Conservation (phyloP, 805 yeast species). For the Myxozyma vanderwaltii region DNA sequence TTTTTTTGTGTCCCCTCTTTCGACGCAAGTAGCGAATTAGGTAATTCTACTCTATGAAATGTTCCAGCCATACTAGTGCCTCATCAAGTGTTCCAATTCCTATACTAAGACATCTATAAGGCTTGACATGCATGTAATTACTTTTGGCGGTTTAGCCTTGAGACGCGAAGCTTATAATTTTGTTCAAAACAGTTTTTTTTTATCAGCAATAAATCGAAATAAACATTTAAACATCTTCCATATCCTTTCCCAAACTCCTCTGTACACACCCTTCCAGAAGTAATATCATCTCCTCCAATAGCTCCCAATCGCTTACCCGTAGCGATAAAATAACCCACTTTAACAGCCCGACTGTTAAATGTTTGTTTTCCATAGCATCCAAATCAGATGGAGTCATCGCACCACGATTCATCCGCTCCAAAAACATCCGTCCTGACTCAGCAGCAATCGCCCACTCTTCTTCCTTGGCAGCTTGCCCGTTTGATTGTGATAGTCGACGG, state of each 20-base stretch:
- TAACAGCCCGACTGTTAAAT: conserved; percentile 60
- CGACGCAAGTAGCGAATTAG: no score
- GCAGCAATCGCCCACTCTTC: conserved; percentile 31
- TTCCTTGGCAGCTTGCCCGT: conserved; percentile 5
- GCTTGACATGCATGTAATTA: no score
- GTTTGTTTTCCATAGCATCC: conserved; percentile 46
- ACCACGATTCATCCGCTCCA: conserved; percentile 50
- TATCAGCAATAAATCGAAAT: no score
- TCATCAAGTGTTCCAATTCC: no score
- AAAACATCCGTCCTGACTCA: conserved; percentile 43
- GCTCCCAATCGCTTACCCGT: conserved; percentile 38
- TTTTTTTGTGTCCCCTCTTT: no score
- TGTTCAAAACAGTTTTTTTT: no score
- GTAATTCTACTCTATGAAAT: no score
- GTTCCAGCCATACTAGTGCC: no score
- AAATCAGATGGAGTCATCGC: conserved; percentile 39
- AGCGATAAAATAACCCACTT: conserved; percentile 38
- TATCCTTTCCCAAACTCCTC: conserved; percentile 28
- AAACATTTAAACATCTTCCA: no score
- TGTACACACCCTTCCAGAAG: conserved; percentile 31
- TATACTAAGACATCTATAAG: no score
- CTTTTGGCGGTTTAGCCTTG: no score
- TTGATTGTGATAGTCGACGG: not conserved
- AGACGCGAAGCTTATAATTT: no score
- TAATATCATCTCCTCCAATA: conserved; percentile 32